Evolutionary conservation across 2,329 filamentous ascomycete genomes (phyloP).

Genomic region (Ophiostoma tasmaniense): DNA sequence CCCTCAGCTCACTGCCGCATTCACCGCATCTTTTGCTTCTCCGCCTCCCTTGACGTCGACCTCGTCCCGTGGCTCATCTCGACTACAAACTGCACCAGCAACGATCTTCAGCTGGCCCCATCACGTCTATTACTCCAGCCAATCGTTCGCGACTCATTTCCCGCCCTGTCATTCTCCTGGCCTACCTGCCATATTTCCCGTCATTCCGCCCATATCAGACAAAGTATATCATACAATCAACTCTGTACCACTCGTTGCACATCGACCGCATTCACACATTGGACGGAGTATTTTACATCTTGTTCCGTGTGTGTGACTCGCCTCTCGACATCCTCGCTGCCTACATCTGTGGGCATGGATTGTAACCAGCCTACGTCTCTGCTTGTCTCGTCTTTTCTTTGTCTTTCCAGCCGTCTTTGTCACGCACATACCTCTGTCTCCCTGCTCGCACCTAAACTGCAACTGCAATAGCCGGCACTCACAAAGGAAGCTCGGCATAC

Average conservation of each 20-base stretch:
- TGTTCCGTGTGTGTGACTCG: neutral
- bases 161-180: constrained; percentile 6
- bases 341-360: neutral
- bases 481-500: neutral
- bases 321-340: neutral
- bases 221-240: neutral
- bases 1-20: neutral
- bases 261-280: neutral
- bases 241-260: neutral
- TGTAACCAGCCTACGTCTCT: neutral
- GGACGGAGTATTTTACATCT: neutral
- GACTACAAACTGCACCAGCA: neutral
- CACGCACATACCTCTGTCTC: neutral
- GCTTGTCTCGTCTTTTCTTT: neutral
- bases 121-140: constrained; percentile 8
- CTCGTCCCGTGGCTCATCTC: neutral
- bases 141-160: constrained; percentile 14
- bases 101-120: constrained; percentile 13
- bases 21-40: neutral
- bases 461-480: neutral
- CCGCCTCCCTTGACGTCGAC: neutral
- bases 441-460: neutral
- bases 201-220: neutral
- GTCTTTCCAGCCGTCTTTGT: neutral
- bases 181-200: neutral